Percentiles rank a stretch among this genome's conserved stretches.
phyloP scores from a whole-genome alignment of 169 alveolate genomes.

The Toxoplasma gondii region DNA sequence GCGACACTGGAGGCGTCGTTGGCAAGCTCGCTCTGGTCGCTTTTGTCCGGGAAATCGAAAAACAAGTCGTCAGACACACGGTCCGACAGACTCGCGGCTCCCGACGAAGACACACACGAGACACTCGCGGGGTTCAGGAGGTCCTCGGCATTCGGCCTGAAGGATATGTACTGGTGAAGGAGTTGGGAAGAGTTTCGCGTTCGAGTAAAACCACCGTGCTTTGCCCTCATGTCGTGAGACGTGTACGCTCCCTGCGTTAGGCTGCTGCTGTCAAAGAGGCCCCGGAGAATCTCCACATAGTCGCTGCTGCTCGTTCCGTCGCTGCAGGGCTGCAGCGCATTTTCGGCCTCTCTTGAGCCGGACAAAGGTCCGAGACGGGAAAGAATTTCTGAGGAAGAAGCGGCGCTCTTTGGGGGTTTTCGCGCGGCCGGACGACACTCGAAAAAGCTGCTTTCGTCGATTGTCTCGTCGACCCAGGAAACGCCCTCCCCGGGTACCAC shows the following conservation, averaged over 20 bases:
- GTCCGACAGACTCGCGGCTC: neutral
- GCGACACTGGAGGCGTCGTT: too few relatives aligned
- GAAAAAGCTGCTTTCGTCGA: too few relatives aligned
- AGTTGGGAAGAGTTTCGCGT: neutral
- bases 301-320: constrained; percentile 45
- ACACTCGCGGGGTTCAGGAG: neutral
- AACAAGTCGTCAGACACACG: neutral
- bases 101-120: neutral
- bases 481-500: too few relatives aligned
- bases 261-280: constrained; percentile 66
- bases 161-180: neutral
- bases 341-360: too few relatives aligned
- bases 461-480: too few relatives aligned
- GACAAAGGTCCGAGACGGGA: too few relatives aligned
- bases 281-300: constrained; percentile 56
- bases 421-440: too few relatives aligned
- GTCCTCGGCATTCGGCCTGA: neutral
- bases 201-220: too few relatives aligned
- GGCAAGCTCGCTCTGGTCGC: neutral
- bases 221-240: neutral
- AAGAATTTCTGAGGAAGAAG: too few relatives aligned
- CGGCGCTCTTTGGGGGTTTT: too few relatives aligned
- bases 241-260: constrained; percentile 43
- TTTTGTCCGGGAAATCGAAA: neutral
- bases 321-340: neutral